Conservation (phyloP, 371 early-diverging fungal species). For the Mortierella sp. region DNA sequence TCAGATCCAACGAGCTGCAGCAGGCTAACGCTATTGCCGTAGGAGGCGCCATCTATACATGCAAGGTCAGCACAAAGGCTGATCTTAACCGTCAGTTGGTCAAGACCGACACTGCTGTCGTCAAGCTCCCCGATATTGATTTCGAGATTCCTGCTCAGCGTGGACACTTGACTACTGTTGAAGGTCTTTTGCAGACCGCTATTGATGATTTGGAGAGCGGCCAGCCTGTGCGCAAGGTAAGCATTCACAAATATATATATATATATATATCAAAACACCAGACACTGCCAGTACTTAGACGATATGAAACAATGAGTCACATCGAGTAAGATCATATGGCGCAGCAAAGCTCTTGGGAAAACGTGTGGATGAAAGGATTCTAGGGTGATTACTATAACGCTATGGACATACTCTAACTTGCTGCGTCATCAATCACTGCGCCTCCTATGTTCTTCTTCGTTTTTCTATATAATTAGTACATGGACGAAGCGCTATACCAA, state of each 20-base stretch:
- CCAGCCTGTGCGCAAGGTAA: conserved; percentile 84
- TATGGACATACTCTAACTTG: not conserved
- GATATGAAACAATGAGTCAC: not conserved
- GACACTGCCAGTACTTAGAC: not conserved
- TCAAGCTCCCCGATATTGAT: conserved; percentile 87
- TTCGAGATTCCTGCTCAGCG: conserved; percentile 90
- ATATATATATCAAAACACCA: not conserved
- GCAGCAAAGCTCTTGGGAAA: not conserved
- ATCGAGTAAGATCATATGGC: not conserved
- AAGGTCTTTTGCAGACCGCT: conserved; percentile 85
- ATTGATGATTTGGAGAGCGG: conserved; percentile 84
- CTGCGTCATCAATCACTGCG: not conserved
- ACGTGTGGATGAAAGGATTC: not conserved
- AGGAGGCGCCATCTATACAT: conserved; percentile 80
- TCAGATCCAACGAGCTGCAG: conserved; percentile 92
- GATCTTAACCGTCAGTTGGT: conserved; percentile 95
- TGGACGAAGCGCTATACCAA: conserved; percentile 74
- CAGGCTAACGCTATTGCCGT: conserved; percentile 86
- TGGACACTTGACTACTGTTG: conserved; percentile 90
- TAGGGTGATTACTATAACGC: too few relatives aligned
- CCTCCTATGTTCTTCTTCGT: not conserved
- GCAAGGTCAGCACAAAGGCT: conserved; percentile 70
- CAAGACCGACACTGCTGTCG: conserved; percentile 86
- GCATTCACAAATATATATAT: too few relatives aligned
- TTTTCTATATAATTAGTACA: conserved; percentile 42